Conservation (phyloP, 352 stramenopile genomes). For the Halophytophthora polymorphica region DNA sequence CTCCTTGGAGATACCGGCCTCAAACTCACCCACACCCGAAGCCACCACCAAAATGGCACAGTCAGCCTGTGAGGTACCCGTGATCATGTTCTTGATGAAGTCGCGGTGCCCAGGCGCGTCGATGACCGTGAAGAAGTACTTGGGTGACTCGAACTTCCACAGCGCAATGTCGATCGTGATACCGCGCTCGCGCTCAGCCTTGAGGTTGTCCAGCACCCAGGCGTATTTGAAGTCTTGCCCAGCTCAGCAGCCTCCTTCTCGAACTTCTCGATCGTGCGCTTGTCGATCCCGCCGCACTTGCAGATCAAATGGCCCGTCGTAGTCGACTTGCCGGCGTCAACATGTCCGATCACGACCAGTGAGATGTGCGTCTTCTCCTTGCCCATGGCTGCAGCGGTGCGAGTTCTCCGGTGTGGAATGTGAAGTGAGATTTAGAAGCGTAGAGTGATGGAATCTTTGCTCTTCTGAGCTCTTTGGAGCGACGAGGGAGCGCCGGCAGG, state of each 20-base stretch:
- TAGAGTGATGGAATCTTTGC: too few relatives aligned
- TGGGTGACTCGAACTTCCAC: constrained; percentile 97
- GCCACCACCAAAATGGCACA: constrained; percentile 95
- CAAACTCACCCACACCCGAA: constrained; percentile 91
- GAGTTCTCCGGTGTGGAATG: too few relatives aligned
- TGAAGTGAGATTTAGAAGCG: too few relatives aligned
- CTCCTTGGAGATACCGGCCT: constrained; percentile 94
- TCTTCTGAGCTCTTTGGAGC: too few relatives aligned
- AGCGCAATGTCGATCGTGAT: constrained; percentile 98
- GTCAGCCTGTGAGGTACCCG: constrained; percentile 97
- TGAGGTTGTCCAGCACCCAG: constrained; percentile 98
- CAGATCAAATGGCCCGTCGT: constrained; percentile 99
- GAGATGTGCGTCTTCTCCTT: constrained; percentile 89
- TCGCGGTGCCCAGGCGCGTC: constrained; percentile 97
- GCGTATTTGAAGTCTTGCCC: constrained; percentile 99
- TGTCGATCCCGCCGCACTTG: constrained; percentile 98
- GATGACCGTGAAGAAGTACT: constrained; percentile 98
- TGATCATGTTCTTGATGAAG: constrained; percentile 99
- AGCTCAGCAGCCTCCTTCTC: constrained; percentile 96
- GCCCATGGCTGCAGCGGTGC: constrained; percentile 44
- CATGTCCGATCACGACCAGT: constrained; percentile 95
- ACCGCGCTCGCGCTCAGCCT: constrained; percentile 96
- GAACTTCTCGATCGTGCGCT: constrained; percentile 99
- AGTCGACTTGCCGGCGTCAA: constrained; percentile 98
- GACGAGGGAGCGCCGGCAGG: too few relatives aligned